Base-by-base conservation (phyloP, 139 green algal species). In the Chlorella sp. region DNA sequence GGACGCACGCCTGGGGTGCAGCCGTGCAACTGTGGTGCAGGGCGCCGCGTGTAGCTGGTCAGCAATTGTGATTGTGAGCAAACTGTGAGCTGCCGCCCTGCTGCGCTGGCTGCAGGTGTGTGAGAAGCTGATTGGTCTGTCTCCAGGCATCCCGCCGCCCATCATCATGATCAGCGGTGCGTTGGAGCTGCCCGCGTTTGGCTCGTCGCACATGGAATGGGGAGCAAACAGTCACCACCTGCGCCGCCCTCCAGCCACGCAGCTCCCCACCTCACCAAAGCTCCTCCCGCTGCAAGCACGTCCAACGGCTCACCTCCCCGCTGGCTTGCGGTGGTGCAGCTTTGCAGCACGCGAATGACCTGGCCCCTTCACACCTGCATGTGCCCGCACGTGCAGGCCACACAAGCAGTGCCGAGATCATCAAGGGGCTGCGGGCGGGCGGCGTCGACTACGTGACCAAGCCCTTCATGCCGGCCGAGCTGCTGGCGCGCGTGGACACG, bases 371-470 rank as follows among this genome's bases (percentile, higher is more conserved):
- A n/a, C n/a, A n/a, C n/a, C n/a, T n/a, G n/a, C n/a, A n/a, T n/a
- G n/a, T n/a, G n/a, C n/a, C n/a, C 42, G 17, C 42, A 10, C 42
- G 10, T 10, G 42, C 42, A 55, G 77, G 78, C 70, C 78, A 79
- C 64, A 70, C 78, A 27, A 71, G 59, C 35, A 84, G 71, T 29
- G 77, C 78, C 49, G 74, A 84, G 27, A 74, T 84, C 32, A 73
- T 84, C 70, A 80, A 84, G 67, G 78, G 78, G 0, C 70, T 84
- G 69, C 78, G 80, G 70, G 74, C 78, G 0, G 78, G 78, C 30
- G 51, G 64, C 2, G 67, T 59, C 33, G 78, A 84, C 74, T 84
- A 84, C 78, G 80, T 84, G 71, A 78, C 74, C 66, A 84, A 84
- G 74, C 78, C 78, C 51, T 84, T 80, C 66, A 74, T 80, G 49